Evolutionary conservation across 495 filamentous ascomycete genomes (phyloP), one percentile per base, ranked within the genome.

Genomic region (Penicillium psychrofluorescens): DNA sequence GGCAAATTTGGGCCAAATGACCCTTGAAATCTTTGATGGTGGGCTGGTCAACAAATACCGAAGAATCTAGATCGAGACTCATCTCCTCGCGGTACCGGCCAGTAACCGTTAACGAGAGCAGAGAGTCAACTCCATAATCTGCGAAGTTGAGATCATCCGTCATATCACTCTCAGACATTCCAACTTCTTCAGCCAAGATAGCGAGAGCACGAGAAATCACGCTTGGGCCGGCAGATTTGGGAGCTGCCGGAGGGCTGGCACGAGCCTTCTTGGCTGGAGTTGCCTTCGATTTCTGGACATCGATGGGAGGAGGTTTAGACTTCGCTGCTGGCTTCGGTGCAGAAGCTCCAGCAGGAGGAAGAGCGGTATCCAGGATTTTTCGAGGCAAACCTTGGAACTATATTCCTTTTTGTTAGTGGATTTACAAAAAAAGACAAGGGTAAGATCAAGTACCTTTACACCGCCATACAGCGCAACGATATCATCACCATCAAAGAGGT

Each of bases 401-500:
- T 45, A 32, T 36, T 27, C 29, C 3, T 28, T 15, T 31, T 4
- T 75, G 60, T 45, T 70, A 60, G 50, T 38, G 14, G 38, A 28
- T 11, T 46, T 13, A 38, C 50, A 6, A 11, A 45, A 30, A 29
- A 4, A 4, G 13, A 6, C n/a, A 8, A 6, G 8, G 16, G 8
- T 27, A 0, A 45, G 9, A 12, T 32, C 11, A 42, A 81, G 71
- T 46, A 84, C 68, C 53, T 63, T 75, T 14, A 83, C 75, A 37
- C 77, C 80, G 42, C 84, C 80, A 42, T 81, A 85, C 33, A 85
- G 62, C 37, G 81, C 83, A 34, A 80, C 76, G 46, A 86, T 79
- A 38, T 83, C 79, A 7, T 69, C 64, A 1, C 63, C 70, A 3
- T 76, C 66, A 29, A 80, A 71, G 27, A 79, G 56, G 36, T 69